Evolutionary conservation across 2,329 filamentous ascomycete genomes (phyloP), one percentile per base, ranked within the genome.

Genomic region (Teratosphaeria epicoccoides): DNA sequence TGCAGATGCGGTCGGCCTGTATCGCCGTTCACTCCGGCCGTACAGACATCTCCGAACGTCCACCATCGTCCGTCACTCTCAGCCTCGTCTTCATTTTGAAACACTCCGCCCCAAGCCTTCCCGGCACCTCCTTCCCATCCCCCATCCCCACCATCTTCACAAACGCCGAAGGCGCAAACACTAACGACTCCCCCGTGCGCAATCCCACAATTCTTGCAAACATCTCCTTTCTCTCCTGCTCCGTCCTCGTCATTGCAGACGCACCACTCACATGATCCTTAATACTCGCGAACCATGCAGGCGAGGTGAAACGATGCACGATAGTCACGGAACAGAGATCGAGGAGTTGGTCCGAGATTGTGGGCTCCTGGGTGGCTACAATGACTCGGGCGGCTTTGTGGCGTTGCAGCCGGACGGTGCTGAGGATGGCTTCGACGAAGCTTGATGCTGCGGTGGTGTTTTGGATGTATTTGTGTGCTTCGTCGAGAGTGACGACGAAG

Each of bases 341-440:
- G 0, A 91, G 73, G 0, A 93, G 74, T 14, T 76, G 74, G 0
- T 81, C 79, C 0, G 82, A 83, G 3, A 90, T 75, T 0, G 84
- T 87, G 0, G 86, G 87, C 60, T 91, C 87, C 62, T 93, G 85
- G 0, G 86, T 91, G 0, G 85, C 82, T 26, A 91, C 82, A 43
- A 91, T 63, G 4, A 89, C 73, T 0, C 86, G 76, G 0, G 78
- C 74, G 0, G 76, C 85, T 0, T 82, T 68, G 61, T 91, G 87
- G 0, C 85, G 80, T 65, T 91, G 85, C 17, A 84, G 73, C 0
- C 86, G 78, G 57, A 91, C 84, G 0, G 79, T 77, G 0, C 74
- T 71, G 0, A 87, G 70, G 0, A 90, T 71, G 0, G 74, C 73
- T 5, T 84, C 73, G 0, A 84, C 88, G 24, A 90, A 73, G 0